A percentile compares a stretch with the other conserved stretches of the same genome.
These are phyloP conservation scores for Rhodotorula sp. DNA, from an alignment of 1,284 basidiomycete species.

Conservation along the genomic window DNA sequence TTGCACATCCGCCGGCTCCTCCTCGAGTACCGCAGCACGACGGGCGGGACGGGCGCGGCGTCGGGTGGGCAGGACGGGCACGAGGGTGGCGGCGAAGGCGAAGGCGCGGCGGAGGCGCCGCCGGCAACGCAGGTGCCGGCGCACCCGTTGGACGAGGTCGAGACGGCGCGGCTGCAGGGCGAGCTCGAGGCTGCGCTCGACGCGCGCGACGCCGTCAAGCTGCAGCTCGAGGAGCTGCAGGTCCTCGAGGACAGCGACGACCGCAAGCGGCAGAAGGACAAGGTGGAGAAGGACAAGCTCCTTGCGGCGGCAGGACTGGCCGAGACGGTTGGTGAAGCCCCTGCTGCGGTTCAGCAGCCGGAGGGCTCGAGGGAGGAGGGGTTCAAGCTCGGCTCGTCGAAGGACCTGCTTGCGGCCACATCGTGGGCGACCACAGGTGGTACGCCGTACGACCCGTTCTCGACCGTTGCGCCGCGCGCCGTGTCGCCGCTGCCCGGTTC, in stretches of 20 bases:
- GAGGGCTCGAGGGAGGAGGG: not conserved
- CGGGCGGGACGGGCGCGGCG: not conserved
- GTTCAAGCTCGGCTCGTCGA: slow-evolving; percentile 24
- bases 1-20: slow-evolving; percentile 14
- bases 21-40: slow-evolving; percentile 26
- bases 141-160: not conserved
- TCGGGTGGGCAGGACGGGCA: not conserved
- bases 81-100: not conserved
- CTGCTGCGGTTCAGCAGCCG: too few species aligned
- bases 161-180: slow-evolving; percentile 10
- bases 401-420: slow-evolving; percentile 11
- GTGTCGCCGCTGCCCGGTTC: slow-evolving; percentile 10
- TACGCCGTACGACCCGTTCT: slow-evolving; percentile 24
- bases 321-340: too few species aligned
- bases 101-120: not conserved
- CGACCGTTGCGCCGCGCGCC: slow-evolving; percentile 29
- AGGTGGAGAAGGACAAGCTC: slow-evolving; percentile 3
- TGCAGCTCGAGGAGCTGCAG: slow-evolving; percentile 19
- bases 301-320: not conserved
- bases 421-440: not conserved
- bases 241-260: slow-evolving; percentile 14
- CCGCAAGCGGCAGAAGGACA: slow-evolving; percentile 1
- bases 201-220: slow-evolving; percentile 24
- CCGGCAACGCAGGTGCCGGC: not conserved
- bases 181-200: slow-evolving; percentile 20